Evolutionary conservation across 2,329 filamentous ascomycete genomes (phyloP).

Genomic region (Penicillium paneum): DNA sequence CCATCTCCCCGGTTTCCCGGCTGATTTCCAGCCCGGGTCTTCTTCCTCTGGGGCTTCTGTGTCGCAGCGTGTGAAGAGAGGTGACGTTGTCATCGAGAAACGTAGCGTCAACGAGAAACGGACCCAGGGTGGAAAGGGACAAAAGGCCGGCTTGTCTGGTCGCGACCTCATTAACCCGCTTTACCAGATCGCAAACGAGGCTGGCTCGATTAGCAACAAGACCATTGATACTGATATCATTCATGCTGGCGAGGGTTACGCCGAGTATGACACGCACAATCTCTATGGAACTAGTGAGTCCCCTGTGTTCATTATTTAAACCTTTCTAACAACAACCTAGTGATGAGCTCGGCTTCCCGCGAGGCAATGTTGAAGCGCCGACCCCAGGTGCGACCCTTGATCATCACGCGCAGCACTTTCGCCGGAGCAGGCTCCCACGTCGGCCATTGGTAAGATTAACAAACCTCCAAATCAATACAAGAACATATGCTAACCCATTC

Average conservation of each 20-base stretch:
- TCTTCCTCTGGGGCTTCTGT: constrained; percentile 1
- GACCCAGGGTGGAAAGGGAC: constrained; percentile 26
- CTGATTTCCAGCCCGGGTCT: constrained; percentile 60
- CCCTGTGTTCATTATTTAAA: too few species aligned
- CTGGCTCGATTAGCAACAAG: constrained; percentile 51
- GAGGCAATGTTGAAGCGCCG: constrained; percentile 65
- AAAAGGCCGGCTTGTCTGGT: constrained; percentile 57
- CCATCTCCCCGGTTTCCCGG: constrained; percentile 66
- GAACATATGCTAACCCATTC: constrained; percentile 1
- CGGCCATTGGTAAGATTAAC: constrained; percentile 49
- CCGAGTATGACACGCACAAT: constrained; percentile 74
- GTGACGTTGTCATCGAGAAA: neutral
- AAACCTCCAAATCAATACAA: constrained; percentile 32
- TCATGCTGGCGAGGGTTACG: constrained; percentile 61
- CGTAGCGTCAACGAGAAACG: neutral
- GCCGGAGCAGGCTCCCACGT: constrained; percentile 64
- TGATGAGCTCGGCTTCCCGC: constrained; percentile 68
- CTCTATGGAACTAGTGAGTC: constrained; percentile 63
- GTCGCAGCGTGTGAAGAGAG: neutral
- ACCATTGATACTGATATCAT: constrained; percentile 66
- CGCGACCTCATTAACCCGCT: constrained; percentile 63
- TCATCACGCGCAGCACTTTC: constrained; percentile 75
- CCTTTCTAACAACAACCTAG: constrained; percentile 15
- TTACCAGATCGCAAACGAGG: constrained; percentile 64
- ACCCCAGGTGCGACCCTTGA: constrained; percentile 61